Evolutionary conservation across 2,329 filamentous ascomycete species (phyloP).

Genomic region (Amesomyces nigricolor): DNA sequence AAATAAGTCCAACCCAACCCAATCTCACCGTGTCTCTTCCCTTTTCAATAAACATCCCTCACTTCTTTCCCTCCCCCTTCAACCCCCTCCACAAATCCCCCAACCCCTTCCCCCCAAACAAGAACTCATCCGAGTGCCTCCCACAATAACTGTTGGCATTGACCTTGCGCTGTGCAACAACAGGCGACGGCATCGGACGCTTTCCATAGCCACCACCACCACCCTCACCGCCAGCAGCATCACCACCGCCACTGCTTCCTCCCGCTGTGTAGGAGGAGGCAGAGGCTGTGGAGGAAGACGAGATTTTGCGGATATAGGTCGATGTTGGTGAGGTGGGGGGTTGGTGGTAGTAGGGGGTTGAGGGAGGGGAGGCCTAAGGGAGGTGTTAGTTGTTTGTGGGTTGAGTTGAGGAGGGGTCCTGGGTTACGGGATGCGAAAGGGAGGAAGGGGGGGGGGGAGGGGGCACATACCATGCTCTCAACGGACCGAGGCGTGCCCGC

Average conservation of each 20-base stretch:
- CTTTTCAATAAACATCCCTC: too few relatives aligned
- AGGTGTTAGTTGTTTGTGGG: not conserved
- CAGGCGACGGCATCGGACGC: not conserved
- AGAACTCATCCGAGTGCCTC: constrained; percentile 48
- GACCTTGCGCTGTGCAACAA: constrained; percentile 25
- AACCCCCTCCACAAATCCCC: constrained; percentile 38
- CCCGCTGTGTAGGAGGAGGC: too few relatives aligned
- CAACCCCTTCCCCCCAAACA: constrained; percentile 46
- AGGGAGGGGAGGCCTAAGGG: not conserved
- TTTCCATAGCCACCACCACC: too few relatives aligned
- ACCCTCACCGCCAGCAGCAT: too few relatives aligned
- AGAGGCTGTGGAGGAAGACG: not conserved
- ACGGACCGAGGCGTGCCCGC: constrained; percentile 4
- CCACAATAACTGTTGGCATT: constrained; percentile 52
- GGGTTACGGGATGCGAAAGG: not conserved
- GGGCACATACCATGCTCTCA: constrained; percentile 12
- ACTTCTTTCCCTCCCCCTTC: too few relatives aligned
- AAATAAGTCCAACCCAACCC: too few relatives aligned
- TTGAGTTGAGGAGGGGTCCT: not conserved
- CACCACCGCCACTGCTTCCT: too few relatives aligned
- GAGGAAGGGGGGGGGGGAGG: not conserved
- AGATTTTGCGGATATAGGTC: not conserved
- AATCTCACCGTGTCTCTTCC: too few relatives aligned
- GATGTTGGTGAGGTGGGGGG: constrained; percentile 6
- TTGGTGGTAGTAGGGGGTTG: constrained; percentile 1